These are phyloP conservation scores for Trichoderma atrobrunneum DNA, from an alignment of 2,329 filamentous ascomycete genomes.

Conservation along the genomic window DNA sequence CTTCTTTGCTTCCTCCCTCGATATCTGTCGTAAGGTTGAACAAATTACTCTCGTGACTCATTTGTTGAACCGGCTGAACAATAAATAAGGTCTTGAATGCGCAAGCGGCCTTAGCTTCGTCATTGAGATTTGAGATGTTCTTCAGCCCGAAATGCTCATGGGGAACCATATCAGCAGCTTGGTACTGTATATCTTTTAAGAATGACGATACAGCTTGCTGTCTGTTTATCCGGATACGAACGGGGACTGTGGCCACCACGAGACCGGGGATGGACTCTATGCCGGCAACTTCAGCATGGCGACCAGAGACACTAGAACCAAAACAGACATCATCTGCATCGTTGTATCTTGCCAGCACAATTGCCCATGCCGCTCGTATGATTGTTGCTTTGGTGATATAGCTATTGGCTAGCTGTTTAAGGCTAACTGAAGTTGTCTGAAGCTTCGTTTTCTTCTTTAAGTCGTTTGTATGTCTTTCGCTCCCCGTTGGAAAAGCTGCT, in stretches of 20 bases:
- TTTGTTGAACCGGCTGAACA: slow-evolving; percentile 15
- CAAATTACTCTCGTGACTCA: background rate
- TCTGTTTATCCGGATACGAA: slow-evolving; percentile 4
- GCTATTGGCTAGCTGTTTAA: background rate
- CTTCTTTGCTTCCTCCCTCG: background rate
- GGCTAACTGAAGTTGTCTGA: background rate
- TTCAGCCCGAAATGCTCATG: slow-evolving; percentile 30
- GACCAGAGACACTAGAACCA: slow-evolving; percentile 23
- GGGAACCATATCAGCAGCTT: slow-evolving; percentile 25
- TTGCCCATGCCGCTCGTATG: slow-evolving; percentile 25
- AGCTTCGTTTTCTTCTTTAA: background rate
- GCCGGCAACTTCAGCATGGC: slow-evolving; percentile 11
- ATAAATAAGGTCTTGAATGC: slow-evolving; percentile 15
- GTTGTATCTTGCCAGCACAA: slow-evolving; percentile 21
- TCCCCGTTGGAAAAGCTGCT: slow-evolving; percentile 18
- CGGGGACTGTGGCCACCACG: slow-evolving; percentile 5
- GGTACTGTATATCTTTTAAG: slow-evolving; percentile 24
- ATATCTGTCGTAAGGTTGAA: background rate
- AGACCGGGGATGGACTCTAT: slow-evolving; percentile 7
- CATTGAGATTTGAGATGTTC: slow-evolving; percentile 26
- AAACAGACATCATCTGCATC: slow-evolving; percentile 23
- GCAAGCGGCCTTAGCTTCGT: slow-evolving; percentile 14
- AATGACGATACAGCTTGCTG: slow-evolving; percentile 7
- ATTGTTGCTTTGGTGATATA: slow-evolving; percentile 21
- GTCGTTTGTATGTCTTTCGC: background rate